Evolutionary conservation across 768 basidiomycete genomes (phyloP).

Genomic region (Psilocybe sp.): DNA sequence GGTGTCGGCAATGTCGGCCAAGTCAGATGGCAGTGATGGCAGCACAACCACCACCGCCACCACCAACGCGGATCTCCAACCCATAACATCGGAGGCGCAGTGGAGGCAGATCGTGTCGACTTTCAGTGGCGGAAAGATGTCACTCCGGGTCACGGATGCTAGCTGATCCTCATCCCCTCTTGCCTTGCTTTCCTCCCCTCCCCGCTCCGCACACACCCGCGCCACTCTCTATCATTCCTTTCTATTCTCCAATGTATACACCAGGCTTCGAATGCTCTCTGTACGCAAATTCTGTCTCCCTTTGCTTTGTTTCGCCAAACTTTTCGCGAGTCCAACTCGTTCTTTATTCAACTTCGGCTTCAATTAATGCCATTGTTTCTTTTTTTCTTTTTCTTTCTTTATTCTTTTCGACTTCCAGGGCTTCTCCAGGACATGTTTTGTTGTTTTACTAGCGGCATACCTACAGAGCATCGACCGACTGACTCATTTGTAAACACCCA

Average conservation of each 20-base stretch:
- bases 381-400: neutral
- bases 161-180: neutral
- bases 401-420: neutral
- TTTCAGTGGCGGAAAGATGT: conserved; percentile 44
- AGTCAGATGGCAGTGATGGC: conserved; percentile 1
- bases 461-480: neutral
- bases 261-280: conserved; percentile 3
- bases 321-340: neutral
- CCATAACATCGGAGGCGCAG: conserved; percentile 49
- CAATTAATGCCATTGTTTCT: neutral
- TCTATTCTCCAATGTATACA: neutral
- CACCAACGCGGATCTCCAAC: conserved; percentile 30
- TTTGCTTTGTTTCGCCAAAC: conserved; percentile 1
- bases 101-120: conserved; percentile 49
- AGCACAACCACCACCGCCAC: too few species aligned
- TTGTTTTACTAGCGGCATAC: neutral
- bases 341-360: too few species aligned
- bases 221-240: neutral
- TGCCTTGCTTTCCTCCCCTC: neutral
- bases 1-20: conserved; percentile 25
- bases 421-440: neutral
- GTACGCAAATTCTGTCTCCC: conserved; percentile 1
- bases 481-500: too few species aligned
- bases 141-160: conserved; percentile 49
- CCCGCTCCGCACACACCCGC: neutral